Percentiles rank a stretch among this genome's conserved stretches.
Conservation (phyloP, 306 rosid species). For the Ceratonia siliqua region DNA sequence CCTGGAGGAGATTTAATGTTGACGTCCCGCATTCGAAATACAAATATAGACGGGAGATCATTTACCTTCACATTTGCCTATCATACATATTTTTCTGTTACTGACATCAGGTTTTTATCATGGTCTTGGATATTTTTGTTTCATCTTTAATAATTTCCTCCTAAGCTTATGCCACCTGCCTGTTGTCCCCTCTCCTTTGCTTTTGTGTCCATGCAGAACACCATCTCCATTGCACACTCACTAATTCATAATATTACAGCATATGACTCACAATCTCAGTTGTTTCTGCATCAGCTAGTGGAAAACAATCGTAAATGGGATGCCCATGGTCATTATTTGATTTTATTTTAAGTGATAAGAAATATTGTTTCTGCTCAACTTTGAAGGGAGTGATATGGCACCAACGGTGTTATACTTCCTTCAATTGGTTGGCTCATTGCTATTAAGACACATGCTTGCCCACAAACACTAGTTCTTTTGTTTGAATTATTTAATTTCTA, state of each 20-base stretch:
- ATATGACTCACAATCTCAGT: not conserved
- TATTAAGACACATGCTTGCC: not conserved
- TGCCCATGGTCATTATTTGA: not conserved
- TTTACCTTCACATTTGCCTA: conserved; percentile 79
- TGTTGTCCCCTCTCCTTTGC: not conserved
- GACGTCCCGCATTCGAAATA: conserved; percentile 79
- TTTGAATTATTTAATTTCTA: not conserved
- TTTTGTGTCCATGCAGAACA: not conserved
- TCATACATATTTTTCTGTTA: conserved; percentile 61
- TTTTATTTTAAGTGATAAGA: not conserved
- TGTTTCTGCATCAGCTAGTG: not conserved
- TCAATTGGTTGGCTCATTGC: not conserved
- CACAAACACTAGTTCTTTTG: not conserved
- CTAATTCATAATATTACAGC: not conserved
- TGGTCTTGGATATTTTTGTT: not conserved
- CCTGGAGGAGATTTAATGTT: conserved; percentile 68
- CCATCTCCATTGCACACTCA: not conserved
- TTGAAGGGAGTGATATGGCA: not conserved
- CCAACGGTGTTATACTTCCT: not conserved
- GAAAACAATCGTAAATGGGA: not conserved
- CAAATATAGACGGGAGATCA: conserved; percentile 67
- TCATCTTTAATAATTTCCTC: not conserved
- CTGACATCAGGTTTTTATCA: conserved; percentile 62
- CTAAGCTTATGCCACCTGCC: not conserved
- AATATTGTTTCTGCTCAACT: not conserved